Evolutionary conservation across 495 filamentous ascomycete species (phyloP), one percentile per base, ranked within the genome.

Genomic region (Penicillium canariense): DNA sequence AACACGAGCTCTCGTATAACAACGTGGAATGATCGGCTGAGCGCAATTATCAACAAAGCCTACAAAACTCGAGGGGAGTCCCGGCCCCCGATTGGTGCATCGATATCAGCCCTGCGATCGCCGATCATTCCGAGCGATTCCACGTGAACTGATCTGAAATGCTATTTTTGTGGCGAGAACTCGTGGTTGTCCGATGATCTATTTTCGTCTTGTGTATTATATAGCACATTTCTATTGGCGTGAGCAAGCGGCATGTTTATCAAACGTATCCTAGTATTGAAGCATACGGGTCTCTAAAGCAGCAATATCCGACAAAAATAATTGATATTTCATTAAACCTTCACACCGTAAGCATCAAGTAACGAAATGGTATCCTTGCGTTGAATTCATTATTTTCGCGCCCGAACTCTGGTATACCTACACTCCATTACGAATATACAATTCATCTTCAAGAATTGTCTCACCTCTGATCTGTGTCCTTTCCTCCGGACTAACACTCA

Each of bases 401-500:
- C 31, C 2, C 31, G n/a, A n/a, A n/a, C n/a, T n/a, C n/a, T 1
- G 1, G 11, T 28, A 12, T 26, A 15, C 5, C 3, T 20, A 46
- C 5, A 46, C 23, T 4, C 43, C 43, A 18, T 26, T 46, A 2
- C 43, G 26, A 30, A 50, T 50, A 17, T 50, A 39, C 48, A 54
- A 51, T n/a, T 56, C 46, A 44, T 55, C 36, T 25, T 57, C 60
- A 22, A 40, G 53, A 40, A 60, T 56, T 12, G 61, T 57, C 32
- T 60, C 42, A 0, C 50, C 50, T 12, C 38, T 31, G 12, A 36
- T 31, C 17, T 15, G 26, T 20, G 23, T 42, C 18, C 30, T 57
- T 5, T 50, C 50, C 38, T 61, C 48, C 4, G 47, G 52, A 15
- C 26, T 35, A 10, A 27, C 46, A 42, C 50, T 54, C 7, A 12